Percentiles rank a stretch among this genome's conserved stretches.
phyloP scores from a whole-genome alignment of 495 filamentous ascomycete species.

The Corynascus novoguineensis region DNA sequence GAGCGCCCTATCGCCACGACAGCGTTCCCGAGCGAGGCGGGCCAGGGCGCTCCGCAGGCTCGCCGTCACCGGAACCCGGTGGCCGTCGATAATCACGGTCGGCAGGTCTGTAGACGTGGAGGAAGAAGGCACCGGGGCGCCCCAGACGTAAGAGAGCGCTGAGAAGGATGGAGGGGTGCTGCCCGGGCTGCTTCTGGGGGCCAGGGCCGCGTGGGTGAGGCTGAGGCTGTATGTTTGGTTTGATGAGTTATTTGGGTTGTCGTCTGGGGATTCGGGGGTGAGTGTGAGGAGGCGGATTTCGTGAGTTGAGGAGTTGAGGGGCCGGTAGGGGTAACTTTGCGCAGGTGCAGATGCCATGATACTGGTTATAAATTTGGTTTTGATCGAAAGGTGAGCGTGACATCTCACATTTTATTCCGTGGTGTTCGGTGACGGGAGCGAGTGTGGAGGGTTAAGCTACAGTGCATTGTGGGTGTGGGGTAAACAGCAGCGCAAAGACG shows the following conservation, averaged over 20 bases:
- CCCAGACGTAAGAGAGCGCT: constrained; percentile 11
- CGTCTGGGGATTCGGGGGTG: not conserved
- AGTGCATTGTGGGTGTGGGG: no score
- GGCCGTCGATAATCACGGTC: not conserved
- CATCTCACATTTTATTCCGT: no score
- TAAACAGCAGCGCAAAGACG: no score
- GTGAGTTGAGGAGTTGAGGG: not conserved
- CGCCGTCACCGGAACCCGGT: not conserved
- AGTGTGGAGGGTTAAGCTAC: no score
- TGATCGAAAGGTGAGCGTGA: no score
- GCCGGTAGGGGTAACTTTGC: not conserved
- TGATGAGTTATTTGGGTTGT: not conserved
- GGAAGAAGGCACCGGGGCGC: not conserved
- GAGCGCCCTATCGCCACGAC: not conserved
- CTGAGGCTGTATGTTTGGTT: not conserved
- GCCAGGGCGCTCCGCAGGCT: not conserved
- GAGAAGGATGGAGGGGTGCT: not conserved
- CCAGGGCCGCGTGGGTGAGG: not conserved
- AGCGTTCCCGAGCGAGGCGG: not conserved
- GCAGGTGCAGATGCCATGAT: not conserved
- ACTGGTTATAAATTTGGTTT: not conserved
- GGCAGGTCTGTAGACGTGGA: not conserved
- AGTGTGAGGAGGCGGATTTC: constrained; percentile 7
- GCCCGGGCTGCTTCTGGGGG: not conserved
- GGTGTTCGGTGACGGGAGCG: no score